phyloP scores from a whole-genome alignment of 176 grass and related monocot species.

The Eleusine indica region DNA sequence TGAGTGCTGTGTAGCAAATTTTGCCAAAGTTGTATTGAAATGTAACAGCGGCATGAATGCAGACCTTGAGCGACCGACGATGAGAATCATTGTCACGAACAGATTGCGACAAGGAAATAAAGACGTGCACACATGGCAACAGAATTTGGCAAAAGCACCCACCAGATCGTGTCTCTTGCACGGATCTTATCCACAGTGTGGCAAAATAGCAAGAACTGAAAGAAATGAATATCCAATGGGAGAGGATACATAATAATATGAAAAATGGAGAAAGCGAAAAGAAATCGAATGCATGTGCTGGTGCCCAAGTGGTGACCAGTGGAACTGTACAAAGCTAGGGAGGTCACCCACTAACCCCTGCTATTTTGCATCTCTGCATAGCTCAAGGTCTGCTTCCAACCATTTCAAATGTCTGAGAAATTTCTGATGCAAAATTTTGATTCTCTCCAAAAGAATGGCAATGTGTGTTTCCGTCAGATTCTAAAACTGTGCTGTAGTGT shows the following conservation, averaged over 20 bases:
- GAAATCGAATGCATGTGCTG: not conserved
- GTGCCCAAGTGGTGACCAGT: slow-evolving; percentile 5
- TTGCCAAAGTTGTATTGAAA: too few relatives aligned
- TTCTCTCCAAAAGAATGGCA: slow-evolving; percentile 33
- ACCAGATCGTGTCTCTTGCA: not conserved
- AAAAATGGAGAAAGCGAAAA: slow-evolving; percentile 28
- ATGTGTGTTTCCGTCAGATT: slow-evolving; percentile 9
- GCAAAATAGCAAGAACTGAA: slow-evolving; percentile 34
- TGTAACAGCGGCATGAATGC: not conserved
- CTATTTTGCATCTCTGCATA: not conserved
- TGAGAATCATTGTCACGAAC: slow-evolving; percentile 23
- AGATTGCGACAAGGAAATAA: not conserved
- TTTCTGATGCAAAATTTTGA: slow-evolving; percentile 1
- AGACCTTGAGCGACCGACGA: not conserved
- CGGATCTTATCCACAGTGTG: slow-evolving; percentile 17
- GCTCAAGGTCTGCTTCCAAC: not conserved
- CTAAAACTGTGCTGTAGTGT: slow-evolving; percentile 26
- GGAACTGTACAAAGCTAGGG: not conserved
- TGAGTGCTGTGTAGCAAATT: too few relatives aligned
- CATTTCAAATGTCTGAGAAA: not conserved
- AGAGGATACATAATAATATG: slow-evolving; percentile 1
- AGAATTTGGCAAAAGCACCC: not conserved
- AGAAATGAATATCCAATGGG: slow-evolving; percentile 13
- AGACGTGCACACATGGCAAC: not conserved
- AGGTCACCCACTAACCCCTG: not conserved